Conservation (phyloP, 371 early-diverging fungal genomes). For the Mortierella sp. region DNA sequence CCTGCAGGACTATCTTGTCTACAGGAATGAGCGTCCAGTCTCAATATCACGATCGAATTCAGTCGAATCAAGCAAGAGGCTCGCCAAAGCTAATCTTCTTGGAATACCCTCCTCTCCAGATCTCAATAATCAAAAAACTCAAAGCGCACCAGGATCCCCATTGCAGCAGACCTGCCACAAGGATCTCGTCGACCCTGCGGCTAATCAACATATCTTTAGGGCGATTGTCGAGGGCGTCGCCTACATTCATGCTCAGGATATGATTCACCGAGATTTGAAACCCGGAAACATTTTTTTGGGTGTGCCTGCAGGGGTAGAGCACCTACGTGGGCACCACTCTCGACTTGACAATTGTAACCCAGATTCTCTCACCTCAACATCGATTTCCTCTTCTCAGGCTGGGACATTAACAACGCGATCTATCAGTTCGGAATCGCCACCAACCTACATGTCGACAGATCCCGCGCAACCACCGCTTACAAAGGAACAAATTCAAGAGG, state of each 20-base stretch:
- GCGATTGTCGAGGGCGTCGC: conserved; percentile 74
- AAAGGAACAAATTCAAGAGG: conserved; percentile 54
- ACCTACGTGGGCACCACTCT: conserved; percentile 17
- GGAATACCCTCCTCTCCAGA: conserved; percentile 13
- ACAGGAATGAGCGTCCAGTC: conserved; percentile 61
- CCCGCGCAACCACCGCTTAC: conserved; percentile 15
- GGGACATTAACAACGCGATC: conserved; percentile 9
- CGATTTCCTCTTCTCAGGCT: not conserved
- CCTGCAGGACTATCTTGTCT: conserved; percentile 67
- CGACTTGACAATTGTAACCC: conserved; percentile 9
- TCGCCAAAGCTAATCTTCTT: conserved; percentile 15
- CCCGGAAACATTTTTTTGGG: conserved; percentile 84
- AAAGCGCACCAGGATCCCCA: conserved; percentile 52
- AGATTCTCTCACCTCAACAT: not conserved
- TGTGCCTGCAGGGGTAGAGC: conserved; percentile 30
- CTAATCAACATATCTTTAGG: conserved; percentile 63
- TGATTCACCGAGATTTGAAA: conserved; percentile 86
- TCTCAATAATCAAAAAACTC: conserved; percentile 23
- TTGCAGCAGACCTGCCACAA: conserved; percentile 48
- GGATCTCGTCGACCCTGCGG: conserved; percentile 60
- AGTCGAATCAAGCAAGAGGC: conserved; percentile 8
- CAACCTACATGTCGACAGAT: not conserved
- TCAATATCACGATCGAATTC: not conserved
- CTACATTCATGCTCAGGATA: conserved; percentile 78
- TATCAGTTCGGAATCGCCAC: not conserved